Conservation (phyloP, 2,329 filamentous ascomycete genomes). For the Emericellopsis atlantica region DNA sequence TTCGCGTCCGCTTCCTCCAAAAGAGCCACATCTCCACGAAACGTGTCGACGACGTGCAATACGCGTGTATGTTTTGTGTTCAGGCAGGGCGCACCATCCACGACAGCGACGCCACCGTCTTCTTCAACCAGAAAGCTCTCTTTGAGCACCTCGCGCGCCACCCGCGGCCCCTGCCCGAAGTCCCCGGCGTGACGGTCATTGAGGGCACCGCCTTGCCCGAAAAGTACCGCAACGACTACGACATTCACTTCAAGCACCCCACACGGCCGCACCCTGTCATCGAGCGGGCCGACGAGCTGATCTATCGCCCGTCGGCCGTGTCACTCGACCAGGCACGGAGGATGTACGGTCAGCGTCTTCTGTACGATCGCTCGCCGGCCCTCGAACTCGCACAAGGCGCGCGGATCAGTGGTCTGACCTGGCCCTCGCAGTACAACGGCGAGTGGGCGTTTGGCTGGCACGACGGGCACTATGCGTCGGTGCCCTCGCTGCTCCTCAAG, state of each 20-base stretch:
- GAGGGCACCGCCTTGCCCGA: constrained; percentile 27
- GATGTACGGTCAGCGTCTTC: constrained; percentile 30
- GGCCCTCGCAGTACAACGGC: constrained; percentile 35
- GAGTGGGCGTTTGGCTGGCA: constrained; percentile 48
- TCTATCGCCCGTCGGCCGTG: constrained; percentile 27
- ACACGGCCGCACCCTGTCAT: constrained; percentile 26
- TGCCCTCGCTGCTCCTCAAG: constrained; percentile 34
- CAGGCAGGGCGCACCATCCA: constrained; percentile 34
- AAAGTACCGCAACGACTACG: constrained; percentile 33
- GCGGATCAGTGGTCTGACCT: constrained; percentile 35
- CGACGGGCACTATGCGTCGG: constrained; percentile 35
- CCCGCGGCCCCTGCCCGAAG: constrained; percentile 35
- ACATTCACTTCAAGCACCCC: constrained; percentile 33
- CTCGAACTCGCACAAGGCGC: constrained; percentile 35
- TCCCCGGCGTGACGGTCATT: constrained; percentile 35
- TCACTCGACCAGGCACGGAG: constrained; percentile 33
- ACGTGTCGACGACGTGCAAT: constrained; percentile 37
- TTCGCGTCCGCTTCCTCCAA: constrained; percentile 40
- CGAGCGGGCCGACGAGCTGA: constrained; percentile 25
- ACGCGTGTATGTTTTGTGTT: constrained; percentile 42
- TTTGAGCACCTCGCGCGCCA: constrained; percentile 41
- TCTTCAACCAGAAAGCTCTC: constrained; percentile 37
- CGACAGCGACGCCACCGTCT: constrained; percentile 43
- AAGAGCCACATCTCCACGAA: constrained; percentile 40
- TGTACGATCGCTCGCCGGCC: constrained; percentile 29